Evolutionary conservation across 1,284 basidiomycete genomes (phyloP), one percentile per base, ranked within the genome.

Genomic region (Fistulina hepatica): DNA sequence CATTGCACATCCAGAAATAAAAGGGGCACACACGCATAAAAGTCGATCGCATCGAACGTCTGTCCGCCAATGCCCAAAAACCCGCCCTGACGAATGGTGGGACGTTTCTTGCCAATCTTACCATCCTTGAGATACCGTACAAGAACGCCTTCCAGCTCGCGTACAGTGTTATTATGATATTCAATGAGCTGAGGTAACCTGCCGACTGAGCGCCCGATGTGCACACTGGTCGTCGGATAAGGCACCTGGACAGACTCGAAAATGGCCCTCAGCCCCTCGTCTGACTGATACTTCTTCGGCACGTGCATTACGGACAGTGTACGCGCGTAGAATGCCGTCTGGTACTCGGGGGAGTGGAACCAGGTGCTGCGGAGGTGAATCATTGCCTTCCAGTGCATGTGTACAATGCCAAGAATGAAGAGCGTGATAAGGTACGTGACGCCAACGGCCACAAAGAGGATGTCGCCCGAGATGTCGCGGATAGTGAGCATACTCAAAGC

Each of bases 311-410:
- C 67, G 55, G 80, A 71, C 36, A 88, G 65, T 1, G 82, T 85
- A n/a, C 84, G 73, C 6, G 83, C 78, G 53, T 85, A 81, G 62
- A 86, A 81, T 3, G 76, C 75, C 50, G 77, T 66, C 36, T 73
- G 61, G 57, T 86, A 83, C 53, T 85, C 82, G 4, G 79, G 74
- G 3, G 79, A 83, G 36, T 80, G 72, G 63, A 83, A 88, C 75
- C 79, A 88, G 6, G 65, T 57, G 41, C 69, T 67, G 3, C 82
- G 71, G 3, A 86, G 68, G 28, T 60, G 59, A 34, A 88, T 65
- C 69, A 92, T 84, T 33, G 70, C 65, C 37, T 63, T 68, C 83
- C 83, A 90, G 54, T 89, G 76, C 26, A 69, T 53, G 64, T 79
- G 82, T 21, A 85, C 63, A 48, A 72, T 71, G 39, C 57, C 70